Conservation (phyloP, 2,329 filamentous ascomycete genomes). For the Alternaria alternata region DNA sequence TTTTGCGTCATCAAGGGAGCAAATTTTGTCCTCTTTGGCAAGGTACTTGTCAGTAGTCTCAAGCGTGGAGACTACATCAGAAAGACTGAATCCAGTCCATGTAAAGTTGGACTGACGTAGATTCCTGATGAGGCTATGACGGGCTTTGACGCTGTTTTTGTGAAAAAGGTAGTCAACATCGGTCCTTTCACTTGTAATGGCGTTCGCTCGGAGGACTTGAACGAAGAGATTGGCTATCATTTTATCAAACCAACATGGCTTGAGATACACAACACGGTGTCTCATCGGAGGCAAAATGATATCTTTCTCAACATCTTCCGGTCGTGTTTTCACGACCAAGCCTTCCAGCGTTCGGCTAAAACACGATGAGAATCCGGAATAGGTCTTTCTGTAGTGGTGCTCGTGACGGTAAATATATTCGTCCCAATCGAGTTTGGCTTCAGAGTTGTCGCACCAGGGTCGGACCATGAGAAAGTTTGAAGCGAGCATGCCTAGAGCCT, state of each 20-base stretch:
- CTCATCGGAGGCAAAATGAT: slow-evolving; percentile 73
- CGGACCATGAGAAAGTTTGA: slow-evolving; percentile 76
- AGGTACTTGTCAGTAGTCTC: slow-evolving; percentile 75
- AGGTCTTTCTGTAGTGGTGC: slow-evolving; percentile 61
- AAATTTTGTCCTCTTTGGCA: slow-evolving; percentile 65
- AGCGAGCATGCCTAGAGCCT: slow-evolving; percentile 70
- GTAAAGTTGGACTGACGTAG: slow-evolving; percentile 86
- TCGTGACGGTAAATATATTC: slow-evolving; percentile 69
- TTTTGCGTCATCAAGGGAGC: slow-evolving; percentile 67
- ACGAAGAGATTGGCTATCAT: slow-evolving; percentile 85
- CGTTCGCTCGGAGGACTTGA: slow-evolving; percentile 84
- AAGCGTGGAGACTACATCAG: slow-evolving; percentile 70
- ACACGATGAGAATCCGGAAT: slow-evolving; percentile 63
- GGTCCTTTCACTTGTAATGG: slow-evolving; percentile 83
- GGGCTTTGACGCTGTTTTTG: slow-evolving; percentile 70
- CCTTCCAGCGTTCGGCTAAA: slow-evolving; percentile 76
- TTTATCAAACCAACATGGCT: slow-evolving; percentile 86
- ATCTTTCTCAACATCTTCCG: slow-evolving; percentile 72
- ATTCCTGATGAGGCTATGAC: slow-evolving; percentile 77
- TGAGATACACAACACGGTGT: slow-evolving; percentile 75
- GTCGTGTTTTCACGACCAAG: slow-evolving; percentile 80
- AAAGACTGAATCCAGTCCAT: slow-evolving; percentile 75
- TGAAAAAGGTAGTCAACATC: slow-evolving; percentile 93
- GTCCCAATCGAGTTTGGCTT: slow-evolving; percentile 74
- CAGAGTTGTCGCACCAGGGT: slow-evolving; percentile 76